A percentile compares a stretch with the other conserved stretches of the same genome.
Evolutionary conservation across 2,329 filamentous ascomycete species (phyloP).

Genomic region (Bipolaris zeicola): DNA sequence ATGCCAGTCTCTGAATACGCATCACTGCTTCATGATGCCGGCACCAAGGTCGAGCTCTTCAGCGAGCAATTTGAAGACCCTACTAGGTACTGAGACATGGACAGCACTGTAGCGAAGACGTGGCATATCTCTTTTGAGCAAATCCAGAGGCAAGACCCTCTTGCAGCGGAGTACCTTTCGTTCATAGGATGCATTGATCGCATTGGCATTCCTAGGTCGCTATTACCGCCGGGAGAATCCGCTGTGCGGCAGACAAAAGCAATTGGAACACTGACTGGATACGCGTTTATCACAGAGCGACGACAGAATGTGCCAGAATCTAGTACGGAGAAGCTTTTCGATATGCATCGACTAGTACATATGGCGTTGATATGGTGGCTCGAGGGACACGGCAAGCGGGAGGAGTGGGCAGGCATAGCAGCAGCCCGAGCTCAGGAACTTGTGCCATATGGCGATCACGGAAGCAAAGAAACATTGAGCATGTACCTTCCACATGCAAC

Average conservation of each 20-base stretch:
- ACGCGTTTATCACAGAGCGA: conserved; percentile 39
- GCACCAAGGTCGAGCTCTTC: conserved; percentile 36
- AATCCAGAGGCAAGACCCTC: conserved; percentile 36
- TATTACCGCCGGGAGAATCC: conserved; percentile 37
- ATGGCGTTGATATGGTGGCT: conserved; percentile 45
- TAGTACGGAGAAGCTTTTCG: conserved; percentile 19
- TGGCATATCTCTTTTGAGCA: conserved; percentile 49
- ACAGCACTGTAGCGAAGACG: conserved; percentile 45
- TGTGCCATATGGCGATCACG: conserved; percentile 23
- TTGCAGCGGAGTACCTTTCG: conserved; percentile 46
- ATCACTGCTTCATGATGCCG: conserved; percentile 27
- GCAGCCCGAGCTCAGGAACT: conserved; percentile 27
- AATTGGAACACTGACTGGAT: conserved; percentile 41
- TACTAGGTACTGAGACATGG: conserved; percentile 33
- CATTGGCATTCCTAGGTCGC: conserved; percentile 41
- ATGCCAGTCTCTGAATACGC: conserved; percentile 19
- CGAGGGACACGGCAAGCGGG: conserved; percentile 18
- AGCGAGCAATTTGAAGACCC: conserved; percentile 42
- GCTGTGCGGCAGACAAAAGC: conserved; percentile 34
- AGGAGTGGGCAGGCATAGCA: conserved; percentile 20
- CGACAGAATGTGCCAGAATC: conserved; percentile 3
- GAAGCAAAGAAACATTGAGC: conserved; percentile 32
- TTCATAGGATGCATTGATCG: conserved; percentile 46
- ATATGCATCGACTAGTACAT: conserved; percentile 46
- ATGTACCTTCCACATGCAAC: conserved; percentile 42